phyloP scores from a whole-genome alignment of 371 early-diverging fungal genomes.

The Smittium mucronatum region DNA sequence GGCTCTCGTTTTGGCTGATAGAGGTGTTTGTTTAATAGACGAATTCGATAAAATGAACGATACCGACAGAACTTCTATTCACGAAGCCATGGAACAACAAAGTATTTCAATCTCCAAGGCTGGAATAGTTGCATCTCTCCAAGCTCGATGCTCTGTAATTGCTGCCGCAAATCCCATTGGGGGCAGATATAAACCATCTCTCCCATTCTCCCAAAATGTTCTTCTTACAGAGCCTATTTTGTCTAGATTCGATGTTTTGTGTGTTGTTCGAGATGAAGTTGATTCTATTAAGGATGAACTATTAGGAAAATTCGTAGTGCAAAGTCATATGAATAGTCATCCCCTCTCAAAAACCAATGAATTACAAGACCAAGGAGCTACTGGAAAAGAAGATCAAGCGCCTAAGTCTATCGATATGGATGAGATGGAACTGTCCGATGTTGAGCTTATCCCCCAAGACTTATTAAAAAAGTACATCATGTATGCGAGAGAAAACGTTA shows the following conservation, averaged over 20 bases:
- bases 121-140: slow-evolving; percentile 92
- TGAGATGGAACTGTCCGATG: slow-evolving; percentile 37
- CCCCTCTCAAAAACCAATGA: slow-evolving; percentile 40
- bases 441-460: slow-evolving; percentile 68
- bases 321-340: slow-evolving; percentile 81
- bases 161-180: slow-evolving; percentile 98
- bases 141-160: slow-evolving; percentile 92
- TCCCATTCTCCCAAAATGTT: slow-evolving; percentile 96
- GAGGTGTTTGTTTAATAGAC: slow-evolving; percentile 96
- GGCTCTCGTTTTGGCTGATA: slow-evolving; percentile 96
- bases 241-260: slow-evolving; percentile 98
- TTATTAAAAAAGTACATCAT: slow-evolving; percentile 93
- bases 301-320: slow-evolving; percentile 91
- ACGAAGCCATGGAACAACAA: slow-evolving; percentile 99
- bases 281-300: slow-evolving; percentile 79
- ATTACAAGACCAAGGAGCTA: slow-evolving; percentile 24
- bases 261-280: slow-evolving; percentile 91
- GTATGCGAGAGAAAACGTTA: slow-evolving; percentile 83
- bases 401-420: slow-evolving; percentile 14
- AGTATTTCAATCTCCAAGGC: slow-evolving; percentile 97
- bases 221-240: slow-evolving; percentile 98
- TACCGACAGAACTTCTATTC: slow-evolving; percentile 85
- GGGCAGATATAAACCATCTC: slow-evolving; percentile 92
- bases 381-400: slow-evolving; percentile 31
- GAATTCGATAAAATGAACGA: slow-evolving; percentile 99